Evolutionary conservation across 371 early-diverging fungal genomes (phyloP), one percentile per base, ranked within the genome.

Genomic region (Zychaea mexicana): DNA sequence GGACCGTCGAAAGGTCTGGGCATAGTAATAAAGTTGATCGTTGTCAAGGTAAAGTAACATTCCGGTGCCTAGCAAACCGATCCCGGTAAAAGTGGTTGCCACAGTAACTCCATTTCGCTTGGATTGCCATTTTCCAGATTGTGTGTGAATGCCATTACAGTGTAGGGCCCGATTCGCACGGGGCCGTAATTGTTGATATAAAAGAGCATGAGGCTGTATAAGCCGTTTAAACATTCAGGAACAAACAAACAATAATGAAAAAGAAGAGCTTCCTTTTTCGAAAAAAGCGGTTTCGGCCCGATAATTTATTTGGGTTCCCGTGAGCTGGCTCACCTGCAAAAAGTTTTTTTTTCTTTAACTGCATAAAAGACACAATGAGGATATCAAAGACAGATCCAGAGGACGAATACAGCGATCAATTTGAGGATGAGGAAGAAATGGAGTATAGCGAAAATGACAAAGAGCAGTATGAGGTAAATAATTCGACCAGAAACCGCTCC

Each of bases 371-470:
- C 21, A 49, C 6, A 19, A 46, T 54, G 53, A 15, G 62, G 55
- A 13, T 36, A n/a, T n/a, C n/a, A n/a, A n/a, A n/a, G n/a, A n/a
- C n/a, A 3, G 65, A 71, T 6, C 62, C 63, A 12, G 63, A 66
- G 28, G 65, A 61, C 42, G 57, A 67, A 24, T 63, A 66, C 59
- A 57, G 61, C 26, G 58, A 61, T 31, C 60, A 68, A 22, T 47
- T 52, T 26, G 42, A 67, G 2, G 55, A 66, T 52, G 59, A 61
- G 10, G 66, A 62, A 19, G 61, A 57, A 49, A 49, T 49, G 33
- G 64, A 67, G 13, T 60, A 66, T 60, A 57, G 61, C 32, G 57
- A 62, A 21, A 56, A 69, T 12, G 61, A 66, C 5, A 52, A 64
- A 60, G 62, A 58, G 28, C 22, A 32, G 9, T 49, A 46, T 45